Base-by-base conservation (phyloP, 1,139 yeast species). In the Yamadazyma diospyri region DNA sequence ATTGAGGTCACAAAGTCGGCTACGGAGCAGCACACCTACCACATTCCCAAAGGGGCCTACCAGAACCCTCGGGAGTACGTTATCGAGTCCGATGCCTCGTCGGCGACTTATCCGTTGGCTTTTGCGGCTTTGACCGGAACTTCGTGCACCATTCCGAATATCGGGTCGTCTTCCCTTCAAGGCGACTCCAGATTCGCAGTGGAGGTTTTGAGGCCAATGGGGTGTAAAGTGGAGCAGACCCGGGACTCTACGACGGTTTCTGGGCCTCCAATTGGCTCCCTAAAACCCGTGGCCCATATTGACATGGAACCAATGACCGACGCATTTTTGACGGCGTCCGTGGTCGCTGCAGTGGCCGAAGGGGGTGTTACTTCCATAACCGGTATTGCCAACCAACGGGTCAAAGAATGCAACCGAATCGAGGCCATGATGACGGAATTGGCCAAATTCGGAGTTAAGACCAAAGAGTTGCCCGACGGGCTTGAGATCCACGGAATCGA, bases 221-320 rank as follows among this genome's bases (percentile, higher is more conserved):
- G 98, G 2, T 94, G 98, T 61, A 63, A 57, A 9, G 98, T 92
- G 18, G 70, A 61, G 29, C 98, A 94, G 64, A 78, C 94, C 2
- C 79, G 75, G 1, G 76, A 82, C 2, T 79, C 94, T 2, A 92
- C 98, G 1, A 87, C 97, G 1, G 97, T 94, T 4, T 78, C 82
- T 28, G 98, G 97, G 26, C 96, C 97, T 7, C 69, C 82, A 19
- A 59, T 63, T 25, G 94, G 94, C 10, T 47, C 61, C 3, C 69
- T 92, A 45, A 74, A 69, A 48, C 87, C 95, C 9, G 66, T 92
- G 42, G 66, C 78, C 10, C 76, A 70, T 42, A 82, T 92, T 38
- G 97, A 94, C 56, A 94, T 92, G 98, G 98, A 92, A 60, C 98
- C 98, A 36, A 92, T 92, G 98, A 92, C 99, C 0, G 99, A 92